A percentile compares a stretch with the other conserved stretches of the same genome.
Conservation (phyloP, 345 rosid species). For the Citrus sp. region DNA sequence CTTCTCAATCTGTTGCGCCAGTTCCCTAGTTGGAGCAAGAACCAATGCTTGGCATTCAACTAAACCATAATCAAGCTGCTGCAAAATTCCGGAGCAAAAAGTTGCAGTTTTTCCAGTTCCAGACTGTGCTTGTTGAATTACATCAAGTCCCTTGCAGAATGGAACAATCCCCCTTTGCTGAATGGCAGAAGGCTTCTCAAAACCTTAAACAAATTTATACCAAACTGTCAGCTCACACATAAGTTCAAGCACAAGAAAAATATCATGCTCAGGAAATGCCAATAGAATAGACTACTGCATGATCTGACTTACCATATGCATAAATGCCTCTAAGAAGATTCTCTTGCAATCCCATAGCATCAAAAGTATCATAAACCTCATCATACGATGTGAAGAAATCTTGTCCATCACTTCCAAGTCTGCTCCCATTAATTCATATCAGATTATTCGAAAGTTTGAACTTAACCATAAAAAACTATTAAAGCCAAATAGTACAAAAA, state of each 20-base stretch:
- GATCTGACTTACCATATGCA: slow-evolving; percentile 35
- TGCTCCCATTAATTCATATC: slow-evolving; percentile 16
- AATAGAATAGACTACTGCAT: not conserved
- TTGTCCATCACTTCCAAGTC: slow-evolving; percentile 29
- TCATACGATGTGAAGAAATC: slow-evolving; percentile 44
- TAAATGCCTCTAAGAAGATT: slow-evolving; percentile 46
- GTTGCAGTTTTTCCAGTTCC: slow-evolving; percentile 85
- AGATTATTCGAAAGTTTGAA: not conserved
- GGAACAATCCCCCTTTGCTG: slow-evolving; percentile 86
- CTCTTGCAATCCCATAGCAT: slow-evolving; percentile 46
- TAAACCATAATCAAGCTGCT: slow-evolving; percentile 60
- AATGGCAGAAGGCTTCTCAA: slow-evolving; percentile 89
- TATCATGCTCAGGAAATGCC: not conserved
- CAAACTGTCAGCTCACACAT: not conserved
- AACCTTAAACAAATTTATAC: slow-evolving; percentile 30
- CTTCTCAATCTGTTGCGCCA: slow-evolving; percentile 82
- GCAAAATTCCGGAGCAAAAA: slow-evolving; percentile 73
- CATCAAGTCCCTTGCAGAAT: slow-evolving; percentile 74
- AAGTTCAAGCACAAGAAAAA: not conserved
- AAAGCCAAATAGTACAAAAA: not conserved
- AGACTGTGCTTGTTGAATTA: slow-evolving; percentile 76
- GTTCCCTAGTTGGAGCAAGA: slow-evolving; percentile 73
- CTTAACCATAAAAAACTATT: not conserved
- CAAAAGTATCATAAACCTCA: slow-evolving; percentile 41
- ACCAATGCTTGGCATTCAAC: slow-evolving; percentile 77